Base-by-base conservation (phyloP, 2,329 filamentous ascomycete genomes). In the Corynespora cassiicola region DNA sequence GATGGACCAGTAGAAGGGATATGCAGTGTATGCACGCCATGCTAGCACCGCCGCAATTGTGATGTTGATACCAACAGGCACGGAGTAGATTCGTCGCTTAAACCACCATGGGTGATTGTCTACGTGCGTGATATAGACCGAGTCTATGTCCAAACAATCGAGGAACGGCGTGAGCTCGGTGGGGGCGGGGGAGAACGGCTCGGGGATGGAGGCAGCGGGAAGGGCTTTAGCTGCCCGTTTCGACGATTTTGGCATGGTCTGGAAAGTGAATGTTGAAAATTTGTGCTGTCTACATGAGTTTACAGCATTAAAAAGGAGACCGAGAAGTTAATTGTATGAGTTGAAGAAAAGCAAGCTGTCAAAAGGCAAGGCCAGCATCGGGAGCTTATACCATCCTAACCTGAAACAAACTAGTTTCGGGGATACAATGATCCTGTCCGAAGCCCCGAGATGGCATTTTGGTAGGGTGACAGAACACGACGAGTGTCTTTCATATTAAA, bases 61-160 rank as follows among this genome's bases (percentile, higher is more conserved):
- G 21, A 86, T 40, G 68, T 96, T 96, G 70, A 96, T 82, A 12
- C 84, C 66, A 12, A 90, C 77, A 11, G 91, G 90, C 1, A 96
- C 84, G 31, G 83, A 58, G 70, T 96, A 96, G 57, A 95, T 86
- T 59, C 88, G 87, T 64, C 81, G 81, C 72, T 96, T 96, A 71
- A 91, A 82, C 18, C 77, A 75, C 14, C 71, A 69, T 0, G 85
- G 83, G 46, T 86, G 84, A 44, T 71, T 73, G 75, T 96, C 91
- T 68, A 95, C 75, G 73, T 96, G 90, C 19, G 86, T 78, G 58
- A 96, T 80, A 77, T 96, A 96, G 63, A 95, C 79, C 66, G 88
- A 82, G 39, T 79, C 72, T 39, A 79, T 75, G 42, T 83, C 79
- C 43, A 96, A 83, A 27, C 75, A 78, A 22, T 79, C 72, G 59